Conservation (phyloP, 1,139 yeast genomes). For the Starmera stellimalicola region DNA sequence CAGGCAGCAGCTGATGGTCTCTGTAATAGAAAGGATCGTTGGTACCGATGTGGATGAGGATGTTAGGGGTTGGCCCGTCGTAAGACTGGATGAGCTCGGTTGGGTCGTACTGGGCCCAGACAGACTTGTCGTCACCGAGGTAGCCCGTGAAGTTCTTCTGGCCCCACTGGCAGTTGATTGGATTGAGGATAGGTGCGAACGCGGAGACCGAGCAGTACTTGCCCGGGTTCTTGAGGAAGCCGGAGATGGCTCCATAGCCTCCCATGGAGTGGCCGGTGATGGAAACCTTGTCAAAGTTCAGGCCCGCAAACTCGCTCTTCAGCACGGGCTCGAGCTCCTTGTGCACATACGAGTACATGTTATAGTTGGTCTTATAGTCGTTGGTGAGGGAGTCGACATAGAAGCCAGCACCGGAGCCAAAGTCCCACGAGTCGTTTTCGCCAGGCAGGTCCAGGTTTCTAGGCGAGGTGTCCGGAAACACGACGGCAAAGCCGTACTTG, state of each 20-base stretch:
- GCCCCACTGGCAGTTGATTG: constrained; percentile 77
- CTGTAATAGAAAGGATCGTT: constrained; percentile 60
- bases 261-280: constrained; percentile 98
- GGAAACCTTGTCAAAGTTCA: constrained; percentile 53
- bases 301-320: constrained; percentile 33
- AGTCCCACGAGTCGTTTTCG: constrained; percentile 79
- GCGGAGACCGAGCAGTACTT: constrained; percentile 79
- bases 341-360: constrained; percentile 80
- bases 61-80: constrained; percentile 24
- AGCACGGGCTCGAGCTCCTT: constrained; percentile 55
- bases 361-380: constrained; percentile 66
- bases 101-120: constrained; percentile 79
- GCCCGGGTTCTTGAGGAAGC: constrained; percentile 67
- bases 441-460: constrained; percentile 82
- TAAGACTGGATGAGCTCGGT: constrained; percentile 54
- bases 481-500: constrained; percentile 74
- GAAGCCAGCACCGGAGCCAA: constrained; percentile 94
- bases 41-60: constrained; percentile 78
- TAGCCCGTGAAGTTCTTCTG: constrained; percentile 73
- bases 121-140: constrained; percentile 46
- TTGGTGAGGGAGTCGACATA: constrained; percentile 74
- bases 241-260: constrained; percentile 84
- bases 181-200: constrained; percentile 84
- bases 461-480: constrained; percentile 96
- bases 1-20: constrained; percentile 68